Percentiles rank a stretch among this genome's conserved stretches.
Evolutionary conservation across 139 green algal genomes (phyloP).

Genomic region (Pleodorina starrii): DNA sequence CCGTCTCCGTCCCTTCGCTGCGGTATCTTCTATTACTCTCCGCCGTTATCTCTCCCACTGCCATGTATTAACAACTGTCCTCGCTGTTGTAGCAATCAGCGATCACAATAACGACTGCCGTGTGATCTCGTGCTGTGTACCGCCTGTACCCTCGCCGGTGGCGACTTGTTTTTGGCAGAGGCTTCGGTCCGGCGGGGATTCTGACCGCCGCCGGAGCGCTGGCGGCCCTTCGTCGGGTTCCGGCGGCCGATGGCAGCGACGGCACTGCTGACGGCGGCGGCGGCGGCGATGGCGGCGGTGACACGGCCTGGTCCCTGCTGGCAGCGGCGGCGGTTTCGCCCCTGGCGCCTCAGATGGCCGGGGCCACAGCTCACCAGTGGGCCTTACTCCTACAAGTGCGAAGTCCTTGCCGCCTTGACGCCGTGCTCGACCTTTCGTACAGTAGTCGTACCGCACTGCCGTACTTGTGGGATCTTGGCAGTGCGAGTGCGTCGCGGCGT

Average conservation of each 20-base stretch:
- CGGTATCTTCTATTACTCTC: background rate
- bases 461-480: background rate
- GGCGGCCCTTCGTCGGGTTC: background rate
- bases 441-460: no score
- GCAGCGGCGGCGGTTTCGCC: background rate
- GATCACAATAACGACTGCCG: background rate
- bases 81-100: background rate
- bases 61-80: background rate
- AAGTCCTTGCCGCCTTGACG: no score
- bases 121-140: background rate
- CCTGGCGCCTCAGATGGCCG: slow-evolving; percentile 4
- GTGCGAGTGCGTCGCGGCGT: background rate
- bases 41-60: background rate
- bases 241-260: no score
- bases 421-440: no score
- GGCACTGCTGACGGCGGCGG: background rate
- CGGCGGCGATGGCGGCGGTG: background rate
- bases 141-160: background rate
- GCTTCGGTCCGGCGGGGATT: background rate
- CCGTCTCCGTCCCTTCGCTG: no score
- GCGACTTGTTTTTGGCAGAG: background rate
- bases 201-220: background rate
- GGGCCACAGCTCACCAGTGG: background rate
- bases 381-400: background rate
- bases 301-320: background rate